Conservation (phyloP, 2,329 filamentous ascomycete genomes). For the Penicillium sp. region DNA sequence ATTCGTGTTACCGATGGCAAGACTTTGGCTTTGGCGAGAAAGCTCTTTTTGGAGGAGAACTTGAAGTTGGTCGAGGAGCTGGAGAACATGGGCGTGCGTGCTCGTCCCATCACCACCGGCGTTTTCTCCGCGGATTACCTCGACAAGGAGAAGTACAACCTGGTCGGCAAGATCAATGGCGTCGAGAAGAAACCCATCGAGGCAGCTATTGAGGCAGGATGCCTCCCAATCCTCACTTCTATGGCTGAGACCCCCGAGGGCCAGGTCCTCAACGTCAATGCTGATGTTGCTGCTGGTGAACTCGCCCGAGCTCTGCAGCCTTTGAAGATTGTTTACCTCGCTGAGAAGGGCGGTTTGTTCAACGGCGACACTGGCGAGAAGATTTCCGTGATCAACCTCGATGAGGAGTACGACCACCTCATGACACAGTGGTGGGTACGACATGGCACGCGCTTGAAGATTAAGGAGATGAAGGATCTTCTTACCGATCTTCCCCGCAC, state of each 20-base stretch:
- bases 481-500: slow-evolving; percentile 82
- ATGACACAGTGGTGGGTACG: slow-evolving; percentile 95
- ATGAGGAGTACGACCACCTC: slow-evolving; percentile 89
- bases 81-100: slow-evolving; percentile 83
- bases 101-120: slow-evolving; percentile 81
- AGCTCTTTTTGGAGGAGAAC: slow-evolving; percentile 94
- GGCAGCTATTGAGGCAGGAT: slow-evolving; percentile 83
- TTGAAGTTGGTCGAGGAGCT: slow-evolving; percentile 85
- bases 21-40: slow-evolving; percentile 83
- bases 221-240: slow-evolving; percentile 88
- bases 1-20: slow-evolving; percentile 94
- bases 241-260: slow-evolving; percentile 93
- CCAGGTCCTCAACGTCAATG: slow-evolving; percentile 94
- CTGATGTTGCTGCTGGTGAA: slow-evolving; percentile 92
- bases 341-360: slow-evolving; percentile 94
- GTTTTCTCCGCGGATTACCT: slow-evolving; percentile 93
- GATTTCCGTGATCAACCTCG: slow-evolving; percentile 95
- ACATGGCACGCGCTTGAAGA: slow-evolving; percentile 93
- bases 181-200: slow-evolving; percentile 90
- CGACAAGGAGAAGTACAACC: slow-evolving; percentile 92
- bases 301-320: slow-evolving; percentile 84
- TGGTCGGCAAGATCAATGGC: slow-evolving; percentile 90
- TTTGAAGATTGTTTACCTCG: slow-evolving; percentile 96
- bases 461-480: slow-evolving; percentile 94
- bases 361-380: slow-evolving; percentile 91